Percentiles rank a stretch among this genome's conserved stretches.
Conservation (phyloP, 2,329 filamentous ascomycete species). For the Ophiobolus disseminans region DNA sequence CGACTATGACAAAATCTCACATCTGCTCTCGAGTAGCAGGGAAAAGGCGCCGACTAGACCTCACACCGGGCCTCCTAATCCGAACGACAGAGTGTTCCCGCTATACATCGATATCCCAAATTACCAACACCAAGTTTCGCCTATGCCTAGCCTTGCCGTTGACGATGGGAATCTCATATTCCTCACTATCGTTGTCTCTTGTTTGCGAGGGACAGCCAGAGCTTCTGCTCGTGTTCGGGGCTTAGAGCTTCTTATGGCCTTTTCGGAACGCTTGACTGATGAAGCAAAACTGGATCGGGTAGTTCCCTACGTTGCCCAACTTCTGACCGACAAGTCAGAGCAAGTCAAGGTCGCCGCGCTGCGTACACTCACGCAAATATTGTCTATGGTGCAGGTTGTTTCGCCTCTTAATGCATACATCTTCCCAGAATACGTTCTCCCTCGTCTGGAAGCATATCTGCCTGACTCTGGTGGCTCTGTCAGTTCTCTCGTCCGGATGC, state of each 20-base stretch:
- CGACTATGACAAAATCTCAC: conserved; percentile 98
- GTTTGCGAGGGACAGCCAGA: conserved; percentile 85
- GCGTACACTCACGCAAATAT: conserved; percentile 83
- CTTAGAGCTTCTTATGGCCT: conserved; percentile 89
- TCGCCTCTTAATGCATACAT: conserved; percentile 74
- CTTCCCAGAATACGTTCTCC: conserved; percentile 72
- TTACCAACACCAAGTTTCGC: conserved; percentile 73
- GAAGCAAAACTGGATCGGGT: conserved; percentile 95
- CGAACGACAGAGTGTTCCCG: conserved; percentile 71
- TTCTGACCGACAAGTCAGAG: conserved; percentile 83
- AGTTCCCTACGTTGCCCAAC: conserved; percentile 83
- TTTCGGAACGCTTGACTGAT: conserved; percentile 88
- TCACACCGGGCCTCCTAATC: conserved; percentile 39
- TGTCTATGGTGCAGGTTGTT: conserved; percentile 83
- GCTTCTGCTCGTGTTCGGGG: conserved; percentile 86
- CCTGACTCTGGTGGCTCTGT: conserved; percentile 54
- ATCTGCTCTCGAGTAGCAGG: conserved; percentile 81
- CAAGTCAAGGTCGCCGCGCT: conserved; percentile 86
- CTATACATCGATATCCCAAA: conserved; percentile 86
- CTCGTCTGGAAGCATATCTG: conserved; percentile 64
- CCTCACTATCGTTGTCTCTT: conserved; percentile 85
- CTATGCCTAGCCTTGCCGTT: conserved; percentile 65
- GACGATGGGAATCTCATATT: conserved; percentile 96
- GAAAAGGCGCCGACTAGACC: conserved; percentile 51
- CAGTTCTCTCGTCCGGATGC: conserved; percentile 78